phyloP scores from a whole-genome alignment of 1,284 basidiomycete genomes.

The Ustilago trichophora region DNA sequence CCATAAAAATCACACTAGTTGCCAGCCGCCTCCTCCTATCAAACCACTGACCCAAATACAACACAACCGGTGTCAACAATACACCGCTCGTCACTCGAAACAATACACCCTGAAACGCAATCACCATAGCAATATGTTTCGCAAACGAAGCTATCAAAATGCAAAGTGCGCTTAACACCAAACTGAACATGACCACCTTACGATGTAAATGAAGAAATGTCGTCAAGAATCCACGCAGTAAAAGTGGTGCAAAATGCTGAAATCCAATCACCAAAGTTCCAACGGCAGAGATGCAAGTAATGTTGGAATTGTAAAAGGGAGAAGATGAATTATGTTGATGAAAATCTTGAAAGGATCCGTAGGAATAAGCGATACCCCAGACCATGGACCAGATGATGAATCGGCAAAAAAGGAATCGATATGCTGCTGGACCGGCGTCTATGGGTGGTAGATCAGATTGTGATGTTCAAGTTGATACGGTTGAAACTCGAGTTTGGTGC shows the following conservation, averaged over 20 bases:
- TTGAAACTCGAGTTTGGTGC: conserved; percentile 2
- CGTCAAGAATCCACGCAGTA: conserved; percentile 30
- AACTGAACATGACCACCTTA: conserved; percentile 16
- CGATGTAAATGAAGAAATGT: conserved; percentile 30
- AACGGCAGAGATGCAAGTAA: conserved; percentile 41
- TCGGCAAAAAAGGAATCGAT: conserved; percentile 18
- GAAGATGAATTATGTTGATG: conserved; percentile 46
- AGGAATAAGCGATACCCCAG: conserved; percentile 49
- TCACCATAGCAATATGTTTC: conserved; percentile 22
- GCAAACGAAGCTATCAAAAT: conserved; percentile 44
- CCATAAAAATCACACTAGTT: conserved; percentile 45
- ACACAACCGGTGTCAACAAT: conserved; percentile 41
- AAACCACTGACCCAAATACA: conserved; percentile 54
- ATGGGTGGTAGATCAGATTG: conserved; percentile 13
- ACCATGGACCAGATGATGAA: conserved; percentile 40
- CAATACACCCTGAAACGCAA: conserved; percentile 46
- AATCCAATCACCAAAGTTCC: conserved; percentile 49
- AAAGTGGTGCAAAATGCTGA: conserved; percentile 41
- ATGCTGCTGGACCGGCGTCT: conserved; percentile 23
- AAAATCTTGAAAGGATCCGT: conserved; percentile 59
- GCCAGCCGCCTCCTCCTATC: conserved; percentile 44
- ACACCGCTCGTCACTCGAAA: conserved; percentile 42
- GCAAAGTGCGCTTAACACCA: conserved; percentile 19
- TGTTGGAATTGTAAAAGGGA: conserved; percentile 34
- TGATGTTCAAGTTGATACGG: background rate